phyloP scores from a whole-genome alignment of 768 basidiomycete genomes.

The Boletus rufocinnamomeus region DNA sequence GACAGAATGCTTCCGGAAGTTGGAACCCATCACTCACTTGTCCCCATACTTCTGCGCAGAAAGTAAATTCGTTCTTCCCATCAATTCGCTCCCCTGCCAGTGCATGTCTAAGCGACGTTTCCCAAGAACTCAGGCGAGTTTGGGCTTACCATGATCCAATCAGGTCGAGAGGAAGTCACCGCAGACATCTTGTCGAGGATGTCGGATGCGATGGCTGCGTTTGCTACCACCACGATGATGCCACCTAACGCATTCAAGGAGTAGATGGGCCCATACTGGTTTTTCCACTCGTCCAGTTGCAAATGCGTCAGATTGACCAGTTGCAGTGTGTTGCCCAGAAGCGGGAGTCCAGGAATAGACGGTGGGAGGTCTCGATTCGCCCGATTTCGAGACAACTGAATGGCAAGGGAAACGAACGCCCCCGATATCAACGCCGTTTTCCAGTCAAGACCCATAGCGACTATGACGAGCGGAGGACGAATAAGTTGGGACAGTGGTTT shows the following conservation, averaged over 20 bases:
- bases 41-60: slow-evolving; percentile 12
- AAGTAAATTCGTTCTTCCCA: slow-evolving; percentile 5
- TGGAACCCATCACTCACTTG: slow-evolving; percentile 1
- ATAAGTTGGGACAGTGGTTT: background rate
- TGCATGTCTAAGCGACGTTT: background rate
- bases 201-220: slow-evolving; percentile 9
- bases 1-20: background rate
- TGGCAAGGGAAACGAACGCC: background rate
- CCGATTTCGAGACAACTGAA: background rate
- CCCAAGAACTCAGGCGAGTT: background rate
- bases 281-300: slow-evolving; percentile 15
- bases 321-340: slow-evolving; percentile 9
- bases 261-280: slow-evolving; percentile 11
- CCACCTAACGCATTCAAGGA: slow-evolving; percentile 6
- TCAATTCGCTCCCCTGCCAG: slow-evolving; percentile 6
- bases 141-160: slow-evolving; percentile 13
- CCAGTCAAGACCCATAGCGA: background rate
- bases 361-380: slow-evolving; percentile 7
- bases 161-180: slow-evolving; percentile 9
- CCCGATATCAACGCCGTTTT: slow-evolving; percentile 4
- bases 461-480: background rate
- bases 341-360: slow-evolving; percentile 6
- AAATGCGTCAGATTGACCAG: slow-evolving; percentile 7
- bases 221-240: slow-evolving; percentile 16
- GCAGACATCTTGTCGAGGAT: slow-evolving; percentile 13